Conservation (phyloP, 495 filamentous ascomycete species). For the Parmelia sp. region DNA sequence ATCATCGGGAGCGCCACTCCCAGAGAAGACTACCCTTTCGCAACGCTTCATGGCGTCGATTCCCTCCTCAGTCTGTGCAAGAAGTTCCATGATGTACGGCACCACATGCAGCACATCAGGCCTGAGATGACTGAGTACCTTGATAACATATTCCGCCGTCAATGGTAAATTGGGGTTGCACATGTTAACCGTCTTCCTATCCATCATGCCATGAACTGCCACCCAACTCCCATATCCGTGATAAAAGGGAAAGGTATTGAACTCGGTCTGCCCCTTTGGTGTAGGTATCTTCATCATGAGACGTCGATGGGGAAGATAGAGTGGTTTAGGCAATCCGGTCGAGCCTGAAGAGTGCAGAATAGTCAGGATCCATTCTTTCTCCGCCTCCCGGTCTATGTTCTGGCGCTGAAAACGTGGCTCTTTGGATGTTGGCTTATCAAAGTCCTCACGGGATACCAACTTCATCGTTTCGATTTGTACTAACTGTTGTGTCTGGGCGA, state of each 20-base stretch:
- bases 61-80: constrained; percentile 44
- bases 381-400: constrained; percentile 29
- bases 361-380: constrained; percentile 34
- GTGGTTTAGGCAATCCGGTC: constrained; percentile 52
- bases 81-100: constrained; percentile 50
- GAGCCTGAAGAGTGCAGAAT: constrained; percentile 56
- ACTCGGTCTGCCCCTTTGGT: constrained; percentile 39
- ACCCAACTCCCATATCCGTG: constrained; percentile 33
- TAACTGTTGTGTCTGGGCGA: not conserved
- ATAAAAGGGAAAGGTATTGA: constrained; percentile 52
- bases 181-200: constrained; percentile 45
- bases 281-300: constrained; percentile 37
- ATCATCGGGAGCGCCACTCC: constrained; percentile 51
- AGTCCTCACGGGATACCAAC: not conserved
- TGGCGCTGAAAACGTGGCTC: constrained; percentile 9
- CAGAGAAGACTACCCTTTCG: constrained; percentile 45
- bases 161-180: constrained; percentile 49
- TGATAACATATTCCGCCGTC: constrained; percentile 43
- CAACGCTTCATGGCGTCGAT: constrained; percentile 41
- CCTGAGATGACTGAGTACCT: constrained; percentile 41
- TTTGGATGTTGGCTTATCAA: constrained; percentile 4
- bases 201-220: constrained; percentile 34
- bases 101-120: constrained; percentile 50
- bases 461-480: not conserved
- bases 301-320: constrained; percentile 36